These are phyloP conservation scores for Brachypodium distachyon DNA, from an alignment of 202 grass and related monocot genomes.

Conservation along the genomic window DNA sequence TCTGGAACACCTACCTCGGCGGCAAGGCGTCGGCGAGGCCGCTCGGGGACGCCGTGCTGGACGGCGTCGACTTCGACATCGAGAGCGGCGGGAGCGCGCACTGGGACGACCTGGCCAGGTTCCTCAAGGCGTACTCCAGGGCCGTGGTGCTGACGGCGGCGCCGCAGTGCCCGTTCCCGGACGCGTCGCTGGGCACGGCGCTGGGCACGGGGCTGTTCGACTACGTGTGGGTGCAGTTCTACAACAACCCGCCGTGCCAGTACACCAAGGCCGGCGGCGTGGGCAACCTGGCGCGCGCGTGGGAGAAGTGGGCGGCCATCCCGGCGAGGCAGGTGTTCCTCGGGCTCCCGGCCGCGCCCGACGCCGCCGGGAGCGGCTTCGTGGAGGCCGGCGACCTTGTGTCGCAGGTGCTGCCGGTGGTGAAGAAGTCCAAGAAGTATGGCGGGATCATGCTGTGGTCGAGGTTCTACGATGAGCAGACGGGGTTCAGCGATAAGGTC, in stretches of 20 bases:
- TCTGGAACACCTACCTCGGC: slow-evolving; percentile 74
- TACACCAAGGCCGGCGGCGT: slow-evolving; percentile 19
- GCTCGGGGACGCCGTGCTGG: slow-evolving; percentile 60
- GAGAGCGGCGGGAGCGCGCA: slow-evolving; percentile 46
- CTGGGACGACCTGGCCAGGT: slow-evolving; percentile 53
- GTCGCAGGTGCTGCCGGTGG: slow-evolving; percentile 37
- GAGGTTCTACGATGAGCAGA: slow-evolving; percentile 48
- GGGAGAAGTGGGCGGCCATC: slow-evolving; percentile 43
- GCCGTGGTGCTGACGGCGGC: slow-evolving; percentile 43
- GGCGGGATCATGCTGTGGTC: slow-evolving; percentile 78
- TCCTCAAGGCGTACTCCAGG: slow-evolving; percentile 32
- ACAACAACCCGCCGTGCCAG: slow-evolving; percentile 79
- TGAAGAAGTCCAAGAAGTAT: slow-evolving; percentile 43
- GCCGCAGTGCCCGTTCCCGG: slow-evolving; percentile 76
- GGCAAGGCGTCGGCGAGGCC: slow-evolving; percentile 13
- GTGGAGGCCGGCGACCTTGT: slow-evolving; percentile 31
- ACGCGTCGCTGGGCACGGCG: slow-evolving; percentile 39
- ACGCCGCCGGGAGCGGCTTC: slow-evolving; percentile 62
- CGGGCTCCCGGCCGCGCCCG: slow-evolving; percentile 47
- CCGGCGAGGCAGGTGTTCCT: slow-evolving; percentile 40
- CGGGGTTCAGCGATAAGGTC: slow-evolving; percentile 34
- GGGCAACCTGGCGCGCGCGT: slow-evolving; percentile 24
- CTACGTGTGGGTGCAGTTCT: slow-evolving; percentile 91
- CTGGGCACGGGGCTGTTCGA: slow-evolving; percentile 53
- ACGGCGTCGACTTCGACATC: slow-evolving; percentile 82